These are phyloP conservation scores for Cadophora sp. DNA, from an alignment of 2,329 filamentous ascomycete species.

Conservation along the genomic window DNA sequence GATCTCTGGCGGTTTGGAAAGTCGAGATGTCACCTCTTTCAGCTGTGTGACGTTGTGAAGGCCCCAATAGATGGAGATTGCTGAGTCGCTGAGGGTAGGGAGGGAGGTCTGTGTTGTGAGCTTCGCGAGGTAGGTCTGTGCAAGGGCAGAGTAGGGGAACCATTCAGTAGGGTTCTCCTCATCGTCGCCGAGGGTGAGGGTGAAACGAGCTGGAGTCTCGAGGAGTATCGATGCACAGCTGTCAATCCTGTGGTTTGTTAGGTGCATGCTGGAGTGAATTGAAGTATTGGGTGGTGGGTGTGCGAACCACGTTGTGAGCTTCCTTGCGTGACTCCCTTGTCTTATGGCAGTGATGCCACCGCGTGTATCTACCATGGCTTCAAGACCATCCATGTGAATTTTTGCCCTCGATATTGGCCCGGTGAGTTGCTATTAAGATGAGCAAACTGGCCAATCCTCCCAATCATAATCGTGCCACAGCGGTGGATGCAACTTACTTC, in stretches of 20 bases:
- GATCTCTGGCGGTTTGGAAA: constrained; percentile 4
- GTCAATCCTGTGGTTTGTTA: background rate
- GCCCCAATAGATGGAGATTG: constrained; percentile 14
- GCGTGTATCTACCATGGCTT: constrained; percentile 9
- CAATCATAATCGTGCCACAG: background rate
- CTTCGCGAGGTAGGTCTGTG: constrained; percentile 11
- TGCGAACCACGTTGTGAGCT: constrained; percentile 10
- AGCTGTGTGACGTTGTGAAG: constrained; percentile 12
- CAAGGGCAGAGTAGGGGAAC: constrained; percentile 3
- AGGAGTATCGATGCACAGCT: constrained; percentile 8
- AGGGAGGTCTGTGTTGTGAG: constrained; percentile 12
- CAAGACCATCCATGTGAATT: constrained; percentile 19
- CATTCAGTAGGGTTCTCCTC: constrained; percentile 5
- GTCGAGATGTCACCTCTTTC: constrained; percentile 15
- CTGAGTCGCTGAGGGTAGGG: constrained; percentile 2
- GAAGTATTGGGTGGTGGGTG: background rate
- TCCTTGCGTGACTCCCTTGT: constrained; percentile 3
- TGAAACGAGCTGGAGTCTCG: constrained; percentile 9
- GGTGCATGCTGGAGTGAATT: background rate
- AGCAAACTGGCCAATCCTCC: no score
- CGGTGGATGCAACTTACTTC: constrained; percentile 1
- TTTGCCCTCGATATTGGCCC: background rate
- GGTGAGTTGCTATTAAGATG: constrained; percentile 1
- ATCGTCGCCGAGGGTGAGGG: background rate
- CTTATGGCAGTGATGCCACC: constrained; percentile 17